These are phyloP conservation scores for Taxawa tesnikishii DNA, from an alignment of 2,329 filamentous ascomycete genomes.

Conservation along the genomic window DNA sequence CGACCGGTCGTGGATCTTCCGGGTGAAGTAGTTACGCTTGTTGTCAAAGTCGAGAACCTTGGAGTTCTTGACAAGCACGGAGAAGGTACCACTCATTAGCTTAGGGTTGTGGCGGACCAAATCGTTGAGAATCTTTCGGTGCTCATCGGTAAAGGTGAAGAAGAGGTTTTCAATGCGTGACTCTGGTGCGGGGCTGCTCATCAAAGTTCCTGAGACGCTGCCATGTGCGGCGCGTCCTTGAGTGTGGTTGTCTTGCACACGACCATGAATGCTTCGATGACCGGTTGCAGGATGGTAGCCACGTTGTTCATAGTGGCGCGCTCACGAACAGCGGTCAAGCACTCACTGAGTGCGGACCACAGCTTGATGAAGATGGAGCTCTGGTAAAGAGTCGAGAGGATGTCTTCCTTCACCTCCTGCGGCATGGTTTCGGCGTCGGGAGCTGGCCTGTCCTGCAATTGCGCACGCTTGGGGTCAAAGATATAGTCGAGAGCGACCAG, in stretches of 20 bases:
- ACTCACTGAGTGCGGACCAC: constrained; percentile 86
- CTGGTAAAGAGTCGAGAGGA: constrained; percentile 79
- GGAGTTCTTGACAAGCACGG: constrained; percentile 90
- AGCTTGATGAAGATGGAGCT: constrained; percentile 80
- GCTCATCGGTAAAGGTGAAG: constrained; percentile 95
- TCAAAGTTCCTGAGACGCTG: constrained; percentile 49
- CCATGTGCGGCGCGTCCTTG: constrained; percentile 46
- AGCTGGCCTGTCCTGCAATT: constrained; percentile 35
- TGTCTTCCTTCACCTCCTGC: constrained; percentile 62
- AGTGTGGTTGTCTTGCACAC: constrained; percentile 95
- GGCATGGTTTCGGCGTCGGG: constrained; percentile 37
- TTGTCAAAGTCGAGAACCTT: constrained; percentile 99
- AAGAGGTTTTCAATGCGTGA: constrained; percentile 78
- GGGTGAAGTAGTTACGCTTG: constrained; percentile 97
- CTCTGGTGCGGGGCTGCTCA: constrained; percentile 66
- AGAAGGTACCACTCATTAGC: constrained; percentile 97
- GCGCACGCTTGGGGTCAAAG: constrained; percentile 68
- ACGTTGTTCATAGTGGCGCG: constrained; percentile 95
- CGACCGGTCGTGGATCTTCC: constrained; percentile 70
- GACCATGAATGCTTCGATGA: constrained; percentile 97
- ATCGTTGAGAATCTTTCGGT: constrained; percentile 95
- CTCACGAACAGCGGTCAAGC: constrained; percentile 74
- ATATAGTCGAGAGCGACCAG: constrained; percentile 91
- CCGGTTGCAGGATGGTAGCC: constrained; percentile 82
- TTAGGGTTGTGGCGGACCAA: constrained; percentile 94